These are phyloP conservation scores for Pistacia atlantica DNA, from an alignment of 345 rosid genomes.

Conservation along the genomic window DNA sequence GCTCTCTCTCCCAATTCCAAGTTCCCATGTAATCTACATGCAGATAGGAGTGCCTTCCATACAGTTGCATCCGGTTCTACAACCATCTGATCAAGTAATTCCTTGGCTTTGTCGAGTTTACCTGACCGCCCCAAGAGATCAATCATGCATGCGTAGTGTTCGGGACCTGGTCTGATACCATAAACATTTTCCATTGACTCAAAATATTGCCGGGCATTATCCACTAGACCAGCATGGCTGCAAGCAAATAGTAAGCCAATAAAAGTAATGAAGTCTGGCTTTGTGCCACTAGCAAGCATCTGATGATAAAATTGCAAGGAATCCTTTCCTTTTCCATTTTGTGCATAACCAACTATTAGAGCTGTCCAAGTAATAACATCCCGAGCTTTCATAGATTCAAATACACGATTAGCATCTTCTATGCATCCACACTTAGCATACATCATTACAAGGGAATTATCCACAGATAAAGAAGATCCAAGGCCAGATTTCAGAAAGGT, in stretches of 20 bases:
- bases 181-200: conserved; percentile 63
- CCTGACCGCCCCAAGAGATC: conserved; percentile 89
- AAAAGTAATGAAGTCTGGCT: conserved; percentile 78
- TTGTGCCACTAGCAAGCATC: conserved; percentile 65
- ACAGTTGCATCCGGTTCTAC: conserved; percentile 78
- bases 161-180: conserved; percentile 74
- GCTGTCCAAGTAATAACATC: conserved; percentile 91
- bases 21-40: conserved; percentile 73
- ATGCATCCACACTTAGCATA: conserved; percentile 83
- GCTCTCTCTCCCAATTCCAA: conserved; percentile 79
- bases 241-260: conserved; percentile 91
- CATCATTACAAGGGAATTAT: conserved; percentile 78
- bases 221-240: conserved; percentile 79
- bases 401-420: conserved; percentile 61
- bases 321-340: conserved; percentile 80
- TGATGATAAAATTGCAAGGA: conserved; percentile 53
- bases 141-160: conserved; percentile 91
- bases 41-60: conserved; percentile 80
- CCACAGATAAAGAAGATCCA: conserved; percentile 62
- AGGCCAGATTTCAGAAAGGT: conserved; percentile 54
- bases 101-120: conserved; percentile 64
- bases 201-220: conserved; percentile 57
- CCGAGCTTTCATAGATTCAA: conserved; percentile 52
- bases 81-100: conserved; percentile 63
- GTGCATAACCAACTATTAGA: conserved; percentile 82